Evolutionary conservation across 2,329 filamentous ascomycete genomes (phyloP).

Genomic region (Aspergillus sp.): DNA sequence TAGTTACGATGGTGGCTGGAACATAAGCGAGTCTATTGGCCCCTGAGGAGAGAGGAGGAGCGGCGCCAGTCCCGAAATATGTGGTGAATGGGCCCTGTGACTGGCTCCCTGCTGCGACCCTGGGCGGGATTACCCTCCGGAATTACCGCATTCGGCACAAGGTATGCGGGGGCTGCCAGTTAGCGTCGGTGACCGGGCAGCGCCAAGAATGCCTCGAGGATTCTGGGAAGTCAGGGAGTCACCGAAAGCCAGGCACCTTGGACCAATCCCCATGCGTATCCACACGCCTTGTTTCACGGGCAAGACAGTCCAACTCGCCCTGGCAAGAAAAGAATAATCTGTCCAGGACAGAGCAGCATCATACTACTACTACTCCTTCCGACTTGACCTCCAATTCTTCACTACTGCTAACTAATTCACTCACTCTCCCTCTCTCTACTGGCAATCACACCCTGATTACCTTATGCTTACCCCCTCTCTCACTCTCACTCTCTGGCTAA

Average conservation of each 20-base stretch:
- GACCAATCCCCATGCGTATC: slow-evolving; percentile 5
- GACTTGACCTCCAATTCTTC: too few relatives aligned
- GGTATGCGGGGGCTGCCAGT: slow-evolving; percentile 23
- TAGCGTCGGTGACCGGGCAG: slow-evolving; percentile 13
- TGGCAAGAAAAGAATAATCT: background rate
- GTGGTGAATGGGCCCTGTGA: slow-evolving; percentile 10
- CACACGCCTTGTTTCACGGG: slow-evolving; percentile 18
- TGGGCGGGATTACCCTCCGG: slow-evolving; percentile 18
- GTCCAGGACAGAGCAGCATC: background rate
- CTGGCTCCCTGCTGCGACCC: slow-evolving; percentile 19
- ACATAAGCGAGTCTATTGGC: slow-evolving; percentile 3
- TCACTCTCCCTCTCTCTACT: too few relatives aligned
- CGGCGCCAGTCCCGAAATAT: slow-evolving; percentile 10
- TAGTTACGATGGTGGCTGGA: slow-evolving; percentile 5
- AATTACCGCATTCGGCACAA: slow-evolving; percentile 18
- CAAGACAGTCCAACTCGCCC: slow-evolving; percentile 12
- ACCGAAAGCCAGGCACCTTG: slow-evolving; percentile 12
- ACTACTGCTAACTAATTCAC: background rate
- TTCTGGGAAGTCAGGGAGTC: slow-evolving; percentile 14
- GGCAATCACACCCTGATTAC: slow-evolving; percentile 4
- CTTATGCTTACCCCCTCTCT: background rate
- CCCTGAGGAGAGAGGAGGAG: slow-evolving; percentile 6
- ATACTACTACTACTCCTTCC: background rate
- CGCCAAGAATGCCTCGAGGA: slow-evolving; percentile 18
- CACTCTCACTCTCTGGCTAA: background rate